These are phyloP conservation scores for Pulveroboletus sp. DNA, from an alignment of 768 basidiomycete species.

Conservation along the genomic window DNA sequence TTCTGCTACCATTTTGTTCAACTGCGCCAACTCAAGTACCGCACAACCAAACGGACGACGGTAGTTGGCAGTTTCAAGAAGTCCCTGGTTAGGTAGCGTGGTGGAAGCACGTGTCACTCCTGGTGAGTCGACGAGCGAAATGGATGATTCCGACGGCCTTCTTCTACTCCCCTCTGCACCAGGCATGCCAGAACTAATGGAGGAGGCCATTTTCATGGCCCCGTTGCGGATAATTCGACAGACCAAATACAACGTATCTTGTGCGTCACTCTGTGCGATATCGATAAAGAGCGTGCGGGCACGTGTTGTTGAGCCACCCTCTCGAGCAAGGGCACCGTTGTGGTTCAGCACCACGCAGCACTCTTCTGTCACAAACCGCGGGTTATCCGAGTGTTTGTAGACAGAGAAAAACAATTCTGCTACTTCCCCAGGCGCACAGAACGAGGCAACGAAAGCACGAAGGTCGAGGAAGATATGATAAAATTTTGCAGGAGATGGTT, in stretches of 20 bases:
- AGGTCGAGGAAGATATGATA: slow-evolving; percentile 91
- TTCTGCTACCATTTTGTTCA: slow-evolving; percentile 66
- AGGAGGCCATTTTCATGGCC: slow-evolving; percentile 69
- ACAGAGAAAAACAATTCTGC: slow-evolving; percentile 93
- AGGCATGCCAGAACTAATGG: slow-evolving; percentile 45
- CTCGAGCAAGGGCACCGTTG: slow-evolving; percentile 82
- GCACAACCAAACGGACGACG: slow-evolving; percentile 96
- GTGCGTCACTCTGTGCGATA: slow-evolving; percentile 80
- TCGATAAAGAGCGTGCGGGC: slow-evolving; percentile 90
- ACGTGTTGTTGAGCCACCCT: slow-evolving; percentile 54
- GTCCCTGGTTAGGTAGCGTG: slow-evolving; percentile 27
- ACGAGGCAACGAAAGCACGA: slow-evolving; percentile 88
- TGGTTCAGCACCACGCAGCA: slow-evolving; percentile 88
- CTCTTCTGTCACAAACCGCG: slow-evolving; percentile 91
- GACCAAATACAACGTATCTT: slow-evolving; percentile 84
- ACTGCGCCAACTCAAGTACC: slow-evolving; percentile 78
- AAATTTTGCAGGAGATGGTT: slow-evolving; percentile 61
- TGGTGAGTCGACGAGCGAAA: slow-evolving; percentile 36
- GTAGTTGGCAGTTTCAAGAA: slow-evolving; percentile 47
- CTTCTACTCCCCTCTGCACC: slow-evolving; percentile 40
- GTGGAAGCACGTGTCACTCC: slow-evolving; percentile 13
- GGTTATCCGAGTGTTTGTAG: slow-evolving; percentile 73
- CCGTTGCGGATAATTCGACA: slow-evolving; percentile 91
- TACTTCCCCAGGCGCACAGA: slow-evolving; percentile 87
- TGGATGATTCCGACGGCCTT: slow-evolving; percentile 54